Evolutionary conservation across 2,329 filamentous ascomycete species (phyloP).

Genomic region (Calonectria pseudoreteaudii): DNA sequence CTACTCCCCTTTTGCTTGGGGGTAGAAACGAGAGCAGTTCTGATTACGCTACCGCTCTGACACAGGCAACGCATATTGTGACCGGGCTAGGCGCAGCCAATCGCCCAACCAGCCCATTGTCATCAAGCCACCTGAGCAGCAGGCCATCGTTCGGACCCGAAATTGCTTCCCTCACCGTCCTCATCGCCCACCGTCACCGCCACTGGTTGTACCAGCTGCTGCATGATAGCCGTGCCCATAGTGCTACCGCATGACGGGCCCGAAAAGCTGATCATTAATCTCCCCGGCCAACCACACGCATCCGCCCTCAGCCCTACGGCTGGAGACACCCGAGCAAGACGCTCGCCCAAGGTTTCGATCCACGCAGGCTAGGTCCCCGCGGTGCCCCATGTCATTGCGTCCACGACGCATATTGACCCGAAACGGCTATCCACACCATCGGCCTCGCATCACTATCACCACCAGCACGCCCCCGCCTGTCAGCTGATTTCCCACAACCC

Average conservation of each 20-base stretch:
- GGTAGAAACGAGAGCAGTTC: background rate
- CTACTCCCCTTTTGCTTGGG: background rate
- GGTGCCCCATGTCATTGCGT: conserved; percentile 3
- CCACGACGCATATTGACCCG: background rate
- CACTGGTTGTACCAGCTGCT: background rate
- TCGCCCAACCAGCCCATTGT: background rate
- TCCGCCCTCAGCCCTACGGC: conserved; percentile 21
- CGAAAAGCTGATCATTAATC: conserved; percentile 1
- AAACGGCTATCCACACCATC: background rate
- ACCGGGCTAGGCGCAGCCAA: background rate
- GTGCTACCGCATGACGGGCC: conserved; percentile 10
- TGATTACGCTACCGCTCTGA: background rate
- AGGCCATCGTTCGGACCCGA: conserved; percentile 8
- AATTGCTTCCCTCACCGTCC: conserved; percentile 5
- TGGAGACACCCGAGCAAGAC: conserved; percentile 1
- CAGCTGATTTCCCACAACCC: background rate
- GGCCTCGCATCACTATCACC: background rate
- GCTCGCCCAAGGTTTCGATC: background rate
- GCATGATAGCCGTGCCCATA: background rate
- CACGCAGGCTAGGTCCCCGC: background rate
- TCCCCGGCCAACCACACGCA: conserved; percentile 14
- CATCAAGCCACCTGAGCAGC: background rate
- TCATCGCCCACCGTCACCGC: conserved; percentile 7
- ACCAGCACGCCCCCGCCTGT: background rate
- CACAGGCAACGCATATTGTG: background rate